Conservation (phyloP, 441 rosid genomes). For the Gossypium gossypioides region DNA sequence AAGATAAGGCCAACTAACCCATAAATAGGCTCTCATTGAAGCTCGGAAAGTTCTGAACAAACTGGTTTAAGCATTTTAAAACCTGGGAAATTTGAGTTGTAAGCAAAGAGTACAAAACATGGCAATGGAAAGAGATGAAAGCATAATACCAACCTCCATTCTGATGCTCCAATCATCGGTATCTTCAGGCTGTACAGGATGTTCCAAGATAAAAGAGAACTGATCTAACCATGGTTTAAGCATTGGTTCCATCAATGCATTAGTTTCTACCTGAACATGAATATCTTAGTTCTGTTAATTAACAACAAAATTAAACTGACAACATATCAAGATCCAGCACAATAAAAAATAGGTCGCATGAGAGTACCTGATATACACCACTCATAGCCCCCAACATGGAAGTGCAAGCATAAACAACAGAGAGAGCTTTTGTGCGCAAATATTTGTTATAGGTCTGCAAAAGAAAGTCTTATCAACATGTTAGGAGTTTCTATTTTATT, state of each 20-base stretch:
- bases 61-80: slow-evolving; percentile 82
- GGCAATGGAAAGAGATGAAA: slow-evolving; percentile 13
- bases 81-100: slow-evolving; percentile 36
- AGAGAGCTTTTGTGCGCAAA: slow-evolving; percentile 70
- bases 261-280: slow-evolving; percentile 63
- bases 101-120: slow-evolving; percentile 7
- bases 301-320: slow-evolving; percentile 23
- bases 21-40: slow-evolving; percentile 58
- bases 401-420: slow-evolving; percentile 71
- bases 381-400: slow-evolving; percentile 77
- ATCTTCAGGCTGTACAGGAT: slow-evolving; percentile 74
- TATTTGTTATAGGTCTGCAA: slow-evolving; percentile 66
- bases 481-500: neutral
- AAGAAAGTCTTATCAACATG: slow-evolving; percentile 9
- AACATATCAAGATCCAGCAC: slow-evolving; percentile 10
- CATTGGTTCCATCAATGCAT: slow-evolving; percentile 49
- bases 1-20: slow-evolving; percentile 37
- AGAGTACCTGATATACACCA: slow-evolving; percentile 70
- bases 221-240: slow-evolving; percentile 69
- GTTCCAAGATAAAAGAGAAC: slow-evolving; percentile 54
- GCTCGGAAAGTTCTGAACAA: slow-evolving; percentile 71
- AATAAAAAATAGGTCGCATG: slow-evolving; percentile 4
- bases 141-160: slow-evolving; percentile 61
- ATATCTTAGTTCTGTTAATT: slow-evolving; percentile 27
- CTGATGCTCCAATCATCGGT: slow-evolving; percentile 91